phyloP scores from a whole-genome alignment of 2,329 filamentous ascomycete species.

The Colletotrichum paranaense region DNA sequence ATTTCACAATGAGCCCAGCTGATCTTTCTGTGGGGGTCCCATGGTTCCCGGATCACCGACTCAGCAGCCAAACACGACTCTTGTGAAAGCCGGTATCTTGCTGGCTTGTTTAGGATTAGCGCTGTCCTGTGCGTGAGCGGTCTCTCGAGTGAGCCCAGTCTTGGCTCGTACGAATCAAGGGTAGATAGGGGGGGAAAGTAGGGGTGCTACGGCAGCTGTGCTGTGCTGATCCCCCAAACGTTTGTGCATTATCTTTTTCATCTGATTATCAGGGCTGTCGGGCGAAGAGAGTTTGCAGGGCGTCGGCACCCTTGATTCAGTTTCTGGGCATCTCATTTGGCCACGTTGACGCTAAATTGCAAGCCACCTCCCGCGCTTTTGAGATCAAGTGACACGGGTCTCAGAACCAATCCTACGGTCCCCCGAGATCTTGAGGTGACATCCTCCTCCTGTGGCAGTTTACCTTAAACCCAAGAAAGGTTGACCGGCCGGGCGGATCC shows the following conservation, averaged over 20 bases:
- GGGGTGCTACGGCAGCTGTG: not conserved
- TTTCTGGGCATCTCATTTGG: constrained; percentile 1
- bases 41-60: constrained; percentile 17
- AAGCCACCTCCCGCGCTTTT: not conserved
- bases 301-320: constrained; percentile 12
- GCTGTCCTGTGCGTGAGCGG: constrained; percentile 7
- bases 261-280: constrained; percentile 10
- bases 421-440: not conserved
- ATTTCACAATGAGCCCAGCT: constrained; percentile 1
- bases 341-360: constrained; percentile 17
- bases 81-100: not conserved
- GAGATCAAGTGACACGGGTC: not conserved
- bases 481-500: not conserved
- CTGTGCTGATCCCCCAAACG: not conserved
- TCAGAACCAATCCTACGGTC: not conserved
- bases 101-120: constrained; percentile 25
- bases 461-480: not conserved
- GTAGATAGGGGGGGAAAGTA: constrained; percentile 19
- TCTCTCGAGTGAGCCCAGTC: not conserved
- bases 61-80: constrained; percentile 13
- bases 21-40: constrained; percentile 12
- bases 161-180: constrained; percentile 4
- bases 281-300: constrained; percentile 8
- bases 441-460: not conserved
- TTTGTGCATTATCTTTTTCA: constrained; percentile 10